A percentile compares a stretch with the other conserved stretches of the same genome.
These are phyloP conservation scores for Hippophae gyantsensis DNA, from an alignment of 306 rosid genomes.

Conservation along the genomic window DNA sequence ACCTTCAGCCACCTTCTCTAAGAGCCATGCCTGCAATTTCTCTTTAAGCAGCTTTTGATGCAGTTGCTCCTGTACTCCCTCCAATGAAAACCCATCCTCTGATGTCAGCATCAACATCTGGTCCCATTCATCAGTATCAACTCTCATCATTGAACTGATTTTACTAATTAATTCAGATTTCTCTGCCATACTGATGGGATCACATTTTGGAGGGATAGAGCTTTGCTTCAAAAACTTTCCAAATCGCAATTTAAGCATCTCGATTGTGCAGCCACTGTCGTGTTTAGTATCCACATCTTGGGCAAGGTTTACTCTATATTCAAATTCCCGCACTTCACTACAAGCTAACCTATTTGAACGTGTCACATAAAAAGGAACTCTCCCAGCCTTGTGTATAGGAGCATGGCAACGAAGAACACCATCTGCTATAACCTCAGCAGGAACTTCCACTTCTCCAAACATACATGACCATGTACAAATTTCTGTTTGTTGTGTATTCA, in stretches of 20 bases:
- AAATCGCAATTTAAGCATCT: slow-evolving; percentile 34
- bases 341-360: slow-evolving; percentile 86
- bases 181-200: slow-evolving; percentile 28
- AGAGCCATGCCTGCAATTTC: slow-evolving; percentile 61
- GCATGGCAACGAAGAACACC: slow-evolving; percentile 75
- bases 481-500: slow-evolving; percentile 44
- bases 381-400: slow-evolving; percentile 62
- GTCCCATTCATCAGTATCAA: slow-evolving; percentile 52
- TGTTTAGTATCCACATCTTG: slow-evolving; percentile 28
- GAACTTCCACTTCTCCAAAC: slow-evolving; percentile 93
- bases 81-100: slow-evolving; percentile 44
- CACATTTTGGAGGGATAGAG: slow-evolving; percentile 23
- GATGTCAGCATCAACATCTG: slow-evolving; percentile 36
- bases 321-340: slow-evolving; percentile 85
- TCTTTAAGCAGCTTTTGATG: slow-evolving; percentile 64
- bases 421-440: slow-evolving; percentile 47
- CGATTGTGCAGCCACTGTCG: slow-evolving; percentile 21
- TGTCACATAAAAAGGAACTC: slow-evolving; percentile 78
- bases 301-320: slow-evolving; percentile 34
- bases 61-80: slow-evolving; percentile 47
- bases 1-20: slow-evolving; percentile 56
- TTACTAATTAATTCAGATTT: slow-evolving; percentile 36
- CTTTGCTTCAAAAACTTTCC: slow-evolving; percentile 37
- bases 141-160: slow-evolving; percentile 49
- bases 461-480: slow-evolving; percentile 67